These are phyloP conservation scores for Cyclaneusma minus DNA, from an alignment of 2,329 filamentous ascomycete genomes.

Conservation along the genomic window DNA sequence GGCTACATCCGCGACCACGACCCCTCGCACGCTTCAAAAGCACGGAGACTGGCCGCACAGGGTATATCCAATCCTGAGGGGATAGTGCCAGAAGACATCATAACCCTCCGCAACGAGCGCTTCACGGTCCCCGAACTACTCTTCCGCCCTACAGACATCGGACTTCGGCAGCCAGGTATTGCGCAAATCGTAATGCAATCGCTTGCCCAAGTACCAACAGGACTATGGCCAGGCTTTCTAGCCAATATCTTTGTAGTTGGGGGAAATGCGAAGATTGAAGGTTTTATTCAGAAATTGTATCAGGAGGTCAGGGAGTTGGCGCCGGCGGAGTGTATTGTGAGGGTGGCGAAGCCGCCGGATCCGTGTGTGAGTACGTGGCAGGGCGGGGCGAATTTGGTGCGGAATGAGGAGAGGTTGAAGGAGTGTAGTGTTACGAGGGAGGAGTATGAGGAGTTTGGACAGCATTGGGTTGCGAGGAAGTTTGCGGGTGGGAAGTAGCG, in stretches of 20 bases:
- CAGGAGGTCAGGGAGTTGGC: constrained; percentile 56
- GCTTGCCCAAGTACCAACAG: constrained; percentile 59
- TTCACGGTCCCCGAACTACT: constrained; percentile 83
- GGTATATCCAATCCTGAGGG: too few relatives aligned
- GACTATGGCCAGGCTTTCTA: constrained; percentile 67
- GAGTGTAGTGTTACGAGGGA: constrained; percentile 64
- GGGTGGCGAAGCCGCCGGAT: constrained; percentile 54
- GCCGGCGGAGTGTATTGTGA: constrained; percentile 62
- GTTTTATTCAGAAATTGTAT: constrained; percentile 68
- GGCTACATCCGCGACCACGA: constrained; percentile 71
- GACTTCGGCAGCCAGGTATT: constrained; percentile 69
- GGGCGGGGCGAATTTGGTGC: constrained; percentile 65
- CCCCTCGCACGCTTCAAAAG: constrained; percentile 37
- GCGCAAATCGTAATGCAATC: constrained; percentile 72
- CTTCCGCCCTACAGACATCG: constrained; percentile 75
- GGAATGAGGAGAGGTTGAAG: constrained; percentile 45
- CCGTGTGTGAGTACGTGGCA: constrained; percentile 73
- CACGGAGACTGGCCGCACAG: constrained; percentile 27
- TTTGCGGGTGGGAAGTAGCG: constrained; percentile 31
- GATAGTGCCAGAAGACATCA: constrained; percentile 78
- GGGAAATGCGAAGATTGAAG: constrained; percentile 65
- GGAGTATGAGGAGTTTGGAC: constrained; percentile 82
- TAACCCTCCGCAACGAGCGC: constrained; percentile 82
- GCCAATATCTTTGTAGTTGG: constrained; percentile 83
- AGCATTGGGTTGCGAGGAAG: constrained; percentile 55